Base-by-base conservation (phyloP, 176 grass and related monocot genomes). In the Phyllostachys edulis region DNA sequence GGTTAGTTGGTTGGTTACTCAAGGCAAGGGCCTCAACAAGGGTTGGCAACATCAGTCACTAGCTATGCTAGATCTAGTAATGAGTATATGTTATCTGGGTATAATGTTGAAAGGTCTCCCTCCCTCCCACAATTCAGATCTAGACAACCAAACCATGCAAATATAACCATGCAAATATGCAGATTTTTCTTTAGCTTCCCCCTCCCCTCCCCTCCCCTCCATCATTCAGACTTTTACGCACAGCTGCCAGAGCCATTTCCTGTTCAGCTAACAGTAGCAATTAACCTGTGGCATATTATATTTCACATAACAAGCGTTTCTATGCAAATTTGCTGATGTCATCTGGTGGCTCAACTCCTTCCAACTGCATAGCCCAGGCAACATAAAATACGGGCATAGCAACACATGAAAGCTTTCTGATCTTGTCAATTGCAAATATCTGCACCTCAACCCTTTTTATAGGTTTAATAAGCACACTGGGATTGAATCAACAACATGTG, bases 381-480 rank as follows among this genome's bases (percentile, higher is more conserved):
- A 14, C 59, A 29, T 27, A 14, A 42, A 40, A n/a, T 49, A 49
- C 69, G 29, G 15, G 42, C 69, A 50, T 2, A 29, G 14, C 4
- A 71, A 27, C 23, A 72, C 13, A 71, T 17, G 44, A 8, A 78
- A 45, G 39, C 55, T 62, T 62, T 77, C n/a, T 47, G 20, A 44
- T 41, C 23, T n/a, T 62, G 10, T 62, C 34, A 42, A 15, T 23
- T 20, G 13, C 40, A 36, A 44, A 17, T 49, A 81, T 20, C 62
- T 40, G 52, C 85, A 39, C 13, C 72, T 62, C 10, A 37, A 69
- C 45, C 60, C 32, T 41, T 27, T 63, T 8, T 44, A 20, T 18
- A 68, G 17, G 69, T 79, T 64, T 49, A 69, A 76, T 26, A 69
- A 55, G 70, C 88, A 78, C 81, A 74, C 1, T 26, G 11, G 64